A percentile compares a stretch with the other conserved stretches of the same genome.
phyloP scores from a whole-genome alignment of 164 flowering plant species.

The Dillenia turbinata region DNA sequence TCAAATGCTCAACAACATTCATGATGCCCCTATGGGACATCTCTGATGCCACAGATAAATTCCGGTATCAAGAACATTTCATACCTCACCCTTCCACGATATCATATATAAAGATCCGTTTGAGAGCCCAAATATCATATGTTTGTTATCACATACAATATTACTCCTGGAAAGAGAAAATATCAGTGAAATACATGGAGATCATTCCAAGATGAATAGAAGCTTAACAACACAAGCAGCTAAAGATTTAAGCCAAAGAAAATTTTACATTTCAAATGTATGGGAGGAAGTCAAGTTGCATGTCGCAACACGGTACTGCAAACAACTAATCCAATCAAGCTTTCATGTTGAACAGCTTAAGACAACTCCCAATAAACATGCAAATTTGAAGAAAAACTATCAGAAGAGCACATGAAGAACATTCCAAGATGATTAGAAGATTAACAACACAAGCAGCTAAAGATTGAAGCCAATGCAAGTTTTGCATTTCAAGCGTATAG shows the following conservation, averaged over 20 bases:
- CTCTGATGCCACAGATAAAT: too few relatives aligned
- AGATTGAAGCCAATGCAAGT: background rate
- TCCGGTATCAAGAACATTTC: background rate
- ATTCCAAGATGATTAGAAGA: background rate
- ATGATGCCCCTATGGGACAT: too few relatives aligned
- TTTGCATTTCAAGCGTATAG: background rate
- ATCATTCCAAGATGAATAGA: conserved; percentile 2
- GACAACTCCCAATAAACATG: too few relatives aligned
- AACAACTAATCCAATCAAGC: too few relatives aligned
- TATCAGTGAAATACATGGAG: background rate
- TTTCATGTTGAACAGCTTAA: too few relatives aligned
- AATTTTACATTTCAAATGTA: background rate
- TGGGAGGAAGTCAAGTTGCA: too few relatives aligned
- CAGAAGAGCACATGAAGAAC: conserved; percentile 1
- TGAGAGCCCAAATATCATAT: conserved; percentile 80
- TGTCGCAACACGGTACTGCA: too few relatives aligned
- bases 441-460: background rate
- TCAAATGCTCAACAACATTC: too few relatives aligned
- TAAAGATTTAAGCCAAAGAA: background rate
- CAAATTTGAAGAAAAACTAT: conserved; percentile 2
- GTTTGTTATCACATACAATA: conserved; percentile 75
- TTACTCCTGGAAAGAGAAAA: conserved; percentile 67
- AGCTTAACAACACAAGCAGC: background rate
- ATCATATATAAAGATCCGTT: conserved; percentile 74
- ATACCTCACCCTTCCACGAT: conserved; percentile 99